Evolutionary conservation across 2,329 filamentous ascomycete genomes (phyloP).

Genomic region (Stagonosporopsis rhizophila): DNA sequence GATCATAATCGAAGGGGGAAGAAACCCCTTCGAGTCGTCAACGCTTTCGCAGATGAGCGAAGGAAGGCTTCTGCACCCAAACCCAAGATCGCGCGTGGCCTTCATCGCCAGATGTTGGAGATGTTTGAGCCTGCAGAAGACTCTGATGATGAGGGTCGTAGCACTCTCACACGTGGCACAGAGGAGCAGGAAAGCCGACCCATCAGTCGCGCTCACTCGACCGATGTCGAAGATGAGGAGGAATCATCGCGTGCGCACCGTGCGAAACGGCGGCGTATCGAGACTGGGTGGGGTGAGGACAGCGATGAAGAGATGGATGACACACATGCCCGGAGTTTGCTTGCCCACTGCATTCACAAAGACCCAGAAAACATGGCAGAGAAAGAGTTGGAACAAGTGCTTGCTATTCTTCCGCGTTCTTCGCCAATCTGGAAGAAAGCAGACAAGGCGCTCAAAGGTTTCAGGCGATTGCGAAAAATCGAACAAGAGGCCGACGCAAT

Average conservation of each 20-base stretch:
- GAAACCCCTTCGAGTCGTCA: slow-evolving; percentile 49
- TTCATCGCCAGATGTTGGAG: slow-evolving; percentile 80
- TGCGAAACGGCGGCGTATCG: slow-evolving; percentile 55
- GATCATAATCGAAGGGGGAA: slow-evolving; percentile 54
- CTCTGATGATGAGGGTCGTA: slow-evolving; percentile 77
- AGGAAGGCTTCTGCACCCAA: slow-evolving; percentile 62
- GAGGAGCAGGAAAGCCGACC: slow-evolving; percentile 86
- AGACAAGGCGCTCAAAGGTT: slow-evolving; percentile 61
- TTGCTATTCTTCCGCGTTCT: slow-evolving; percentile 61
- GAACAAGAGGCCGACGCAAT: slow-evolving; percentile 85
- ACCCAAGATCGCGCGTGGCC: slow-evolving; percentile 70
- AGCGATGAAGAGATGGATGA: slow-evolving; percentile 58
- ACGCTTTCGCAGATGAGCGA: slow-evolving; percentile 64
- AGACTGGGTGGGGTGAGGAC: slow-evolving; percentile 56
- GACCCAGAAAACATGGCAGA: slow-evolving; percentile 75
- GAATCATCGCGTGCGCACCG: slow-evolving; percentile 55
- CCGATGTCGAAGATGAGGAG: slow-evolving; percentile 58
- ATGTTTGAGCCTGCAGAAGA: slow-evolving; percentile 83
- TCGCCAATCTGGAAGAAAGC: slow-evolving; percentile 79
- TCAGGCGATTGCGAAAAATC: slow-evolving; percentile 74
- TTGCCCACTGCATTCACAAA: slow-evolving; percentile 59
- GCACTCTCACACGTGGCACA: slow-evolving; percentile 74
- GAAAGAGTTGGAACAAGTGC: slow-evolving; percentile 64
- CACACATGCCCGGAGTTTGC: slow-evolving; percentile 54
- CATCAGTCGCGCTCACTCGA: slow-evolving; percentile 70